Evolutionary conservation across 768 basidiomycete species (phyloP).

Genomic region (Strobilomyces dryophilus): DNA sequence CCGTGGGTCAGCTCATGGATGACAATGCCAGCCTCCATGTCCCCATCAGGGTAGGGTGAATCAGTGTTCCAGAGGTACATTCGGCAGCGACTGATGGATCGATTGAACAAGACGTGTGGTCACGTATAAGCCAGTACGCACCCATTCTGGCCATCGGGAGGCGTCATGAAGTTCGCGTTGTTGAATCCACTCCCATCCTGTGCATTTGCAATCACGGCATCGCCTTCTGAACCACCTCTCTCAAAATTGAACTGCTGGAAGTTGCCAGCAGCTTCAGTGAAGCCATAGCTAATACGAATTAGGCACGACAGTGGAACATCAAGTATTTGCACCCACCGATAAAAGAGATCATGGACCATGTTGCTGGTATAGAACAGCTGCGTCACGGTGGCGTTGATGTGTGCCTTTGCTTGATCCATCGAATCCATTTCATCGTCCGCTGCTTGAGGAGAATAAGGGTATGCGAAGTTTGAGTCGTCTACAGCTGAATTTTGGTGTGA

Average conservation of each 20-base stretch:
- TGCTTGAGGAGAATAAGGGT: constrained; percentile 64
- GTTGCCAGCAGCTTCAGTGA: constrained; percentile 88
- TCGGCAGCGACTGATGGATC: constrained; percentile 57
- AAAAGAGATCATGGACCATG: constrained; percentile 78
- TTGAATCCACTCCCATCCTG: constrained; percentile 94
- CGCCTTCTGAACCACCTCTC: constrained; percentile 79
- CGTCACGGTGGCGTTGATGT: constrained; percentile 82
- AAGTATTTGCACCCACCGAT: constrained; percentile 41
- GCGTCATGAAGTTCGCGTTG: constrained; percentile 90
- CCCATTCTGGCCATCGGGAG: constrained; percentile 81
- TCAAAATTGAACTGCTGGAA: constrained; percentile 99
- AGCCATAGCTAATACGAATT: constrained; percentile 63
- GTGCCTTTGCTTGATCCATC: constrained; percentile 67
- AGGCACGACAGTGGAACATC: not conserved
- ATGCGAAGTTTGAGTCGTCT: constrained; percentile 51
- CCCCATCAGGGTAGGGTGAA: constrained; percentile 88
- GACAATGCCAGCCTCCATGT: constrained; percentile 95
- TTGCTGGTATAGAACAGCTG: constrained; percentile 89
- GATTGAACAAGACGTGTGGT: not conserved
- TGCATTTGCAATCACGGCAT: constrained; percentile 91
- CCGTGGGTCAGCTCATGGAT: constrained; percentile 90
- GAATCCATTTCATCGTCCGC: constrained; percentile 50
- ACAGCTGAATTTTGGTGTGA: constrained; percentile 5
- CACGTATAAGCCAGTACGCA: constrained; percentile 9
- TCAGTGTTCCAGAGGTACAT: constrained; percentile 97